These are phyloP conservation scores for Ocimum tenuiflorum DNA, from an alignment of 257 asterid genomes.

Conservation along the genomic window DNA sequence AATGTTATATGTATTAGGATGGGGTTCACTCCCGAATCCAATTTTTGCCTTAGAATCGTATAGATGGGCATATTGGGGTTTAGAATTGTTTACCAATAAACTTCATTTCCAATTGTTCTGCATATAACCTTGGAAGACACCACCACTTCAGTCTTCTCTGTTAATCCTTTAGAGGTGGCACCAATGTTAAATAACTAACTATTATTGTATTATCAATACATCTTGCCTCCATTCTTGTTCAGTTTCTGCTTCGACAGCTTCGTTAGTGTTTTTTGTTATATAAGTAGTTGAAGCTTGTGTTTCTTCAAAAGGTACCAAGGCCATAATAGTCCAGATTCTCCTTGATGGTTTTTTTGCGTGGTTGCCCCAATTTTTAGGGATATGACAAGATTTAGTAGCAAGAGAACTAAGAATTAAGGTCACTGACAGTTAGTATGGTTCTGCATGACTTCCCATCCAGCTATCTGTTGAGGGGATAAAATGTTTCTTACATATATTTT, in stretches of 20 bases:
- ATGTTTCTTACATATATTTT: too few species aligned
- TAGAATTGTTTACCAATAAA: not conserved
- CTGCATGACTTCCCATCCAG: not conserved
- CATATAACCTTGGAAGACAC: not conserved
- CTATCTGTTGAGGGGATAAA: not conserved
- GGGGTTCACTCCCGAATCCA: not conserved
- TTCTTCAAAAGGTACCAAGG: not conserved
- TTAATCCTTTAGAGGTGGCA: not conserved
- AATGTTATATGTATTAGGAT: not conserved
- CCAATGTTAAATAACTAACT: too few species aligned
- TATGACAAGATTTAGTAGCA: not conserved
- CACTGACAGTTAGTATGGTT: not conserved
- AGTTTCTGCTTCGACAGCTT: not conserved
- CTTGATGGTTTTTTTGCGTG: not conserved
- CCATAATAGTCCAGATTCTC: not conserved
- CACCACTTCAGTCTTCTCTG: not conserved
- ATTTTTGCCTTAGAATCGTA: not conserved
- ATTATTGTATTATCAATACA: too few species aligned
- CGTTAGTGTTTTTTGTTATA: not conserved
- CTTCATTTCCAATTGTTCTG: too few species aligned
- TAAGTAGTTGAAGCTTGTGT: not conserved
- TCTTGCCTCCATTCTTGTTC: not conserved
- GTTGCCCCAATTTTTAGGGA: constrained; percentile 3
- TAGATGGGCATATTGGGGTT: not conserved
- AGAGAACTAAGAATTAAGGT: not conserved